Base-by-base conservation (phyloP, 805 yeast genomes). In the Candida rishiriensis region DNA sequence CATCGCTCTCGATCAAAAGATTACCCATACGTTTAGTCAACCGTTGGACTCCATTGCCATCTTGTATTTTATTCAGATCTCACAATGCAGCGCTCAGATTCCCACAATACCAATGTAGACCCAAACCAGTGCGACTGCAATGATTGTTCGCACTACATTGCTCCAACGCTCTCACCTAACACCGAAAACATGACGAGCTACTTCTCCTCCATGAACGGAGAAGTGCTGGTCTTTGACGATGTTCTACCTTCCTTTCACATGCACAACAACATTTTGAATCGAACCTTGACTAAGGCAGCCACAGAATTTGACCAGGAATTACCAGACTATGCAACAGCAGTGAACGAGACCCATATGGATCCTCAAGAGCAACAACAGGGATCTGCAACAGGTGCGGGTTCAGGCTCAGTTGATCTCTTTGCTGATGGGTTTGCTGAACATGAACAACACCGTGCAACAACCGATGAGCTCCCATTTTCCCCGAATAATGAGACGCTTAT, bases 171-270 rank as follows among this genome's bases (percentile, higher is more conserved):
- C 38, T 18, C 52, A 38, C 34, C 43, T 36, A 21, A 42, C 36
- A 36, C 29, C 15, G 42, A 41, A 16, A 34, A 37, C 5, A 28
- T 29, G 16, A 30, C 36, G 7, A 47, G 36, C 32, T 51, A 51
- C 26, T 51, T 51, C 36, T 28, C 34, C 9, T 31, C 15, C 12
- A 26, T 36, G 26, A 36, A 29, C 12, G 47, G 48, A 3, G 56
- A 54, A 33, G 52, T 44, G 14, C 28, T 50, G 26, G 50, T 55
- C 33, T 41, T 64, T 11, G 66, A 78, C 40, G 88, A 83, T 53
- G 75, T 83, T 2, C 59, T 83, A 34, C 88, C 88, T 0, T 78
- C 86, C 0, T 82, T 81, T 53, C 83, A 82, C 48, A 76, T 81
- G 76, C 81, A 79, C 53, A 79, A 77, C 51, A 72, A 52, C 14